These are phyloP conservation scores for Betula pendula DNA, from an alignment of 306 rosid species.

Conservation along the genomic window DNA sequence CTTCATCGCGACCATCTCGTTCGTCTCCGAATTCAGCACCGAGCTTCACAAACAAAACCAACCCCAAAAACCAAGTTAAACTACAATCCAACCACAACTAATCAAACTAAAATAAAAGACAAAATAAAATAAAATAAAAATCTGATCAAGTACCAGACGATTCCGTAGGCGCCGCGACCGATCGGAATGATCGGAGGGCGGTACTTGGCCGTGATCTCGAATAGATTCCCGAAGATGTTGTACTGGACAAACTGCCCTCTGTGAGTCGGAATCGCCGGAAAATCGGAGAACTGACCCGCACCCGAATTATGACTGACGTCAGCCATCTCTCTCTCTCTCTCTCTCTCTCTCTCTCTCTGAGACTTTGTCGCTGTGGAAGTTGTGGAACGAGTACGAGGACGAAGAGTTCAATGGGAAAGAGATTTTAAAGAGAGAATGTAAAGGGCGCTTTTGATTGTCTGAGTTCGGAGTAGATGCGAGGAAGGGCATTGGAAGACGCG, in stretches of 20 bases:
- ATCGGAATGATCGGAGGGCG: conserved; percentile 94
- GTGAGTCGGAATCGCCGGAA: conserved; percentile 66
- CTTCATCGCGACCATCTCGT: conserved; percentile 91
- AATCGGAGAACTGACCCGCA: conserved; percentile 39
- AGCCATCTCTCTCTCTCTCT: conserved; percentile 44
- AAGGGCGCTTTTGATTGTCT: background rate
- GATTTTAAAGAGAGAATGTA: conserved; percentile 14
- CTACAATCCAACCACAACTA: conserved; percentile 13
- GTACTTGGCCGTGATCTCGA: conserved; percentile 81
- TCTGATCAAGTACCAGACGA: conserved; percentile 64
- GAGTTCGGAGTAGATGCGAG: conserved; percentile 49
- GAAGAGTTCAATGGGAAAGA: conserved; percentile 20
- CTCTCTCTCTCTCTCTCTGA: background rate
- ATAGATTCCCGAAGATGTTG: conserved; percentile 84
- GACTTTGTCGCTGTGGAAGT: conserved; percentile 13
- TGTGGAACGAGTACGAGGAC: conserved; percentile 8
- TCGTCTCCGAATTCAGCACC: conserved; percentile 82
- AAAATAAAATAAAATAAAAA: background rate
- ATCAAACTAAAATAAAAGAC: background rate
- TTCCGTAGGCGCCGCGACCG: conserved; percentile 97
- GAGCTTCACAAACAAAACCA: conserved; percentile 54
- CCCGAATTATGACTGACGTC: conserved; percentile 39
- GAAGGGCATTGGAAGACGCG: conserved; percentile 67
- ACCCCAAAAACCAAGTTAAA: background rate
- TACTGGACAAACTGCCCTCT: conserved; percentile 82